Percentiles rank a stretch among this genome's conserved stretches.
Conservation (phyloP, 192 early-diverging fungal genomes). For the Backusella tuberculispora region DNA sequence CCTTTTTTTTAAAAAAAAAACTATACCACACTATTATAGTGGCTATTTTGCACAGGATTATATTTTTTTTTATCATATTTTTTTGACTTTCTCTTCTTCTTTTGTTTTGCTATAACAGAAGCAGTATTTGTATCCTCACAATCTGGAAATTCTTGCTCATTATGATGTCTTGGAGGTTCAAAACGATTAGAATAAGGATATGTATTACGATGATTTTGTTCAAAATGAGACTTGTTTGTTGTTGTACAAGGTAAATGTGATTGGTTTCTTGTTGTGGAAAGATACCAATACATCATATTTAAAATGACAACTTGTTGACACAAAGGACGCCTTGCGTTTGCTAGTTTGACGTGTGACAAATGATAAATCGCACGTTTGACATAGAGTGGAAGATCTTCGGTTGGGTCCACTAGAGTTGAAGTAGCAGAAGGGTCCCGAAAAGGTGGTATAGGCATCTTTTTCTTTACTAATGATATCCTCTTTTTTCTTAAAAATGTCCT, state of each 20-base stretch:
- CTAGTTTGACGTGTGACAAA: slow-evolving; percentile 70
- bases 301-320: slow-evolving; percentile 77
- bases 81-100: neutral
- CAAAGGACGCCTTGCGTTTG: slow-evolving; percentile 71
- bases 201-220: neutral
- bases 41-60: neutral
- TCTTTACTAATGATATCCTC: neutral
- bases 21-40: neutral
- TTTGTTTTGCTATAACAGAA: neutral
- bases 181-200: neutral
- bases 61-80: neutral
- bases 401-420: neutral
- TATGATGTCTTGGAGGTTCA: neutral
- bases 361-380: slow-evolving; percentile 82
- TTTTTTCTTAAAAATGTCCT: neutral
- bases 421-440: neutral
- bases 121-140: neutral
- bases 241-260: neutral
- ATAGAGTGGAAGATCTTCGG: slow-evolving; percentile 50
- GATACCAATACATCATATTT: slow-evolving; percentile 84
- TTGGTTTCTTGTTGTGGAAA: slow-evolving; percentile 68
- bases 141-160: neutral
- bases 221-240: neutral
- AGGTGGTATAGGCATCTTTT: neutral
- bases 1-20: neutral